Percentiles rank a stretch among this genome's conserved stretches.
Evolutionary conservation across 306 rosid genomes (phyloP).

Genomic region (Vigna unguiculata): DNA sequence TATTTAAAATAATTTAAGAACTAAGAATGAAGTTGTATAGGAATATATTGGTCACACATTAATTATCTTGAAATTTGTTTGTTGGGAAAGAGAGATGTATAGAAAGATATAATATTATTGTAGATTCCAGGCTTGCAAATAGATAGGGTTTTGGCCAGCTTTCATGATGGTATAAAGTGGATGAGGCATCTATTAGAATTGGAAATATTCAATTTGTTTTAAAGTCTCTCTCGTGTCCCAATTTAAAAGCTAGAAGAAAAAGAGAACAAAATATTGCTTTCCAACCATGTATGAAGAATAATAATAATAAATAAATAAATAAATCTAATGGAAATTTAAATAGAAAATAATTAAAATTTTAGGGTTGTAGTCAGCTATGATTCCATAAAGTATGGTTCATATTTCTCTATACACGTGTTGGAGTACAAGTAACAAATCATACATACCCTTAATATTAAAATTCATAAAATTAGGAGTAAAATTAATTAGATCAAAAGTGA

Average conservation of each 20-base stretch:
- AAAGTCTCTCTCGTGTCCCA: neutral
- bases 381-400: neutral
- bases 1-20: neutral
- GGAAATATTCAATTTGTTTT: slow-evolving; percentile 29
- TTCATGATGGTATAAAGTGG: slow-evolving; percentile 25
- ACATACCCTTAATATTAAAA: neutral
- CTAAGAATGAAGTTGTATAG: slow-evolving; percentile 8
- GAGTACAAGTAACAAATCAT: no score
- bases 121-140: slow-evolving; percentile 15
- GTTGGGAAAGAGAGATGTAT: slow-evolving; percentile 17
- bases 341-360: neutral
- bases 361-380: neutral
- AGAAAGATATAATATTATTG: slow-evolving; percentile 1
- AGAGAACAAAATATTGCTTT: slow-evolving; percentile 12
- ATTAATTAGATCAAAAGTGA: neutral
- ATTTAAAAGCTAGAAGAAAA: neutral
- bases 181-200: slow-evolving; percentile 9
- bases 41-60: slow-evolving; percentile 37
- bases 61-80: neutral
- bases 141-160: slow-evolving; percentile 27
- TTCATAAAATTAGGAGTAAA: neutral
- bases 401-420: neutral
- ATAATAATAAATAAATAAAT: neutral
- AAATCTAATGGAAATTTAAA: neutral
- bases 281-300: neutral